Percentiles rank a stretch among this genome's conserved stretches.
Evolutionary conservation across 805 yeast genomes (phyloP).

Genomic region (Tetrapisispora nanseiensis): DNA sequence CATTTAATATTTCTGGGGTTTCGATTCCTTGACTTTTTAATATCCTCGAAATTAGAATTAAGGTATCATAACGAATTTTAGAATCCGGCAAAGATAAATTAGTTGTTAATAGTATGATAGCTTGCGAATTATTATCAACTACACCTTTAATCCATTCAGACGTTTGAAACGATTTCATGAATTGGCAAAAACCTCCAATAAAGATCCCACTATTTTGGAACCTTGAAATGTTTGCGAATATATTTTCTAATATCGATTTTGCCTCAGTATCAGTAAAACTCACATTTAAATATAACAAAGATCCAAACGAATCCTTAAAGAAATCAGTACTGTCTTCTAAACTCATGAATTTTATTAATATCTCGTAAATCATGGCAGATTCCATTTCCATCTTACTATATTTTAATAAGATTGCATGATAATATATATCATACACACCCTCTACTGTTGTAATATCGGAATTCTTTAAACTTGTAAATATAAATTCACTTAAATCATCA

Average conservation of each 20-base stretch:
- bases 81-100: constrained; percentile 44
- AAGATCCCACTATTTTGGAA: constrained; percentile 32
- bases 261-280: constrained; percentile 15
- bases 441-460: constrained; percentile 1
- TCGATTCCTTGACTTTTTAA: constrained; percentile 18
- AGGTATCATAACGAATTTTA: constrained; percentile 39
- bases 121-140: not conserved
- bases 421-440: constrained; percentile 34
- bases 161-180: too few relatives aligned
- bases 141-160: too few relatives aligned
- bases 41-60: constrained; percentile 35
- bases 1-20: constrained; percentile 36
- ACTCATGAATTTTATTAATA: not conserved
- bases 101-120: constrained; percentile 12
- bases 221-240: constrained; percentile 18
- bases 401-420: constrained; percentile 41
- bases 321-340: constrained; percentile 17
- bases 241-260: constrained; percentile 9
- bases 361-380: not conserved
- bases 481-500: constrained; percentile 11
- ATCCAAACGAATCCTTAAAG: constrained; percentile 35
- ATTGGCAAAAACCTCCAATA: constrained; percentile 28
- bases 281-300: constrained; percentile 30
- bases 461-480: constrained; percentile 7
- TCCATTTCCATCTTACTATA: constrained; percentile 22